Evolutionary conservation across 2,329 filamentous ascomycete species (phyloP), one percentile per base, ranked within the genome.

Genomic region (Didymella exigua): DNA sequence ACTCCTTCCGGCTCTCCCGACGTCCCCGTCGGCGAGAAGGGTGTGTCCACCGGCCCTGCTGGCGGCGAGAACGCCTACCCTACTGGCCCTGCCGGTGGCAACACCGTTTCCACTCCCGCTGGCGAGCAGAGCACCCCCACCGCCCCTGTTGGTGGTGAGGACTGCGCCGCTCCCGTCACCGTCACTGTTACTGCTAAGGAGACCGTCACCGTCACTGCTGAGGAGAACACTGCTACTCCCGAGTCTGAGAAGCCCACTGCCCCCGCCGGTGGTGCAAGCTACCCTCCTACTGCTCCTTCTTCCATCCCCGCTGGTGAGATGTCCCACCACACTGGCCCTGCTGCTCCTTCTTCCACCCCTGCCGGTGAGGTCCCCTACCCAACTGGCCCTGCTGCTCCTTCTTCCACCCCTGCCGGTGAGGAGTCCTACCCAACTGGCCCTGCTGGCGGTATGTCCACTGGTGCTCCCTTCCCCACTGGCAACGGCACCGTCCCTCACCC

Each of bases 151-250:
- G 61, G 60, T 40, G 45, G 45, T 41, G 45, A 49, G 41, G 68
- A 70, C 47, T 75, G 72, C 63, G 60, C 63, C 52, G 57, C 59
- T 52, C 68, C 73, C 16, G 67, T 70, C 45, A 75, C 73, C 36
- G 72, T 75, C 37, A 75, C 73, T 26, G 68, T 73, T 30, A 75
- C 73, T 44, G 54, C 62, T 18, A 67, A 73, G 65, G 71, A 75
- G 70, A 75, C 72, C 58, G 70, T 76, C 63, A 70, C 65, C 36
- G 72, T 76, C 53, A 73, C 70, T 47, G 63, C 60, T 58, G 68
- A 62, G 42, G 16, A 61, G 53, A 19, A 49, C 19, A 47, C 55
- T 24, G 48, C 47, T 16, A 54, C 60, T 40, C 51, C 61, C 26
- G 49, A 36, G 16, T 40, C 46, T 46, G 50, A 38, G 37, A 49